phyloP scores from a whole-genome alignment of 208 protist genomes.

The Entamoeba invadens region DNA sequence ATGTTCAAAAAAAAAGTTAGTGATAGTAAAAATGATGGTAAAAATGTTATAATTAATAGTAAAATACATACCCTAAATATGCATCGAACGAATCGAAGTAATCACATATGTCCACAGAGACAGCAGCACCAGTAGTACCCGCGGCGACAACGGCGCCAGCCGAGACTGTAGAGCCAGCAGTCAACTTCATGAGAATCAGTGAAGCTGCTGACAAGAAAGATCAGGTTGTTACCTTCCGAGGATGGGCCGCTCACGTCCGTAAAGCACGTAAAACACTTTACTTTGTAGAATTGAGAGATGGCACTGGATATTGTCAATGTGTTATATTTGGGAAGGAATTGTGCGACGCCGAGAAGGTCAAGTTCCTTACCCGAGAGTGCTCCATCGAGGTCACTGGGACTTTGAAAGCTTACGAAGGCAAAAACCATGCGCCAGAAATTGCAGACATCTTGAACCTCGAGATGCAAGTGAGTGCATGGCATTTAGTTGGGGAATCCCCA shows the following conservation, averaged over 20 bases:
- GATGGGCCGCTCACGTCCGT: conserved; percentile 78
- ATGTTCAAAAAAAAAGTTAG: too few species aligned
- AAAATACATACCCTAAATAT: too few species aligned
- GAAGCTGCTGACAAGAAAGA: conserved; percentile 9
- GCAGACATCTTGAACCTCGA: conserved; percentile 47
- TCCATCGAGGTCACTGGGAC: conserved; percentile 57
- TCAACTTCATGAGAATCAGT: too few species aligned
- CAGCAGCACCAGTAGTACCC: too few species aligned
- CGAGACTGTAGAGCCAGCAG: too few species aligned
- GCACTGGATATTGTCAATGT: conserved; percentile 71
- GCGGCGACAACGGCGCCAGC: too few species aligned
- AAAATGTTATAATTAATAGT: too few species aligned
- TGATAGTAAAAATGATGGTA: too few species aligned
- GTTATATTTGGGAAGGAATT: conserved; percentile 61
- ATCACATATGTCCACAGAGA: too few species aligned
- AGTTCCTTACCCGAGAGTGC: conserved; percentile 59
- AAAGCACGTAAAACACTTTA: conserved; percentile 68
- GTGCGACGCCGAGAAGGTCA: background rate
- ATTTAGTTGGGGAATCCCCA: conserved; percentile 44
- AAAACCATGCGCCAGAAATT: conserved; percentile 41
- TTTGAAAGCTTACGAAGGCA: conserved; percentile 44
- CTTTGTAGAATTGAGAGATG: conserved; percentile 83
- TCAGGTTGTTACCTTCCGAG: conserved; percentile 59
- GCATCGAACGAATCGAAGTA: too few species aligned
- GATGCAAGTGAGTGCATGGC: conserved; percentile 50